Base-by-base conservation (phyloP, 331 rosid genomes). In the Cydonia oblonga region DNA sequence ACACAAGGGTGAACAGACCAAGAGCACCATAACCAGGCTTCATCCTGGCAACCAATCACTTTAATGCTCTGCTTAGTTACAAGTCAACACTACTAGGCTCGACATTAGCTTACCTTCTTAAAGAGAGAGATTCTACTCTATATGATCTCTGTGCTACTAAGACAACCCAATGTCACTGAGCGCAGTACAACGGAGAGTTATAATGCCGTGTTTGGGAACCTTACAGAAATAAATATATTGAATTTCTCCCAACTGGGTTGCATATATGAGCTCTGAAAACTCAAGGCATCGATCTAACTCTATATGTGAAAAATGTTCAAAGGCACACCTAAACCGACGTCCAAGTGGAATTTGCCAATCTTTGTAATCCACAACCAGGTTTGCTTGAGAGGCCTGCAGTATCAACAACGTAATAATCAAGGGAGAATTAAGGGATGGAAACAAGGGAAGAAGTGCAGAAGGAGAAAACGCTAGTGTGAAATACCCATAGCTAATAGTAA, bases 301-400 rank as follows among this genome's bases (percentile, higher is more conserved):
- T 13, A 18, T 12, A 6, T 42, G 49, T 42, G 71, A 53, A 19
- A 73, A 71, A 13, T 16, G 67, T 76, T 40, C 9, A 24, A 71
- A 77, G 74, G 75, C 86, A 54, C 69, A 93, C 98, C 98, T 89
- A 74, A 93, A 93, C 69, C 97, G 92, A 69, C 98, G 97, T 66
- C 97, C 96, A 32, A 93, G 96, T 44, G 98, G 98, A 81, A 93
- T 79, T 84, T 93, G 96, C 98, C 93, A 90, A 73, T 93, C 98
- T 87, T 89, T 93, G 84, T 87, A 93, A 81, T 93, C 98, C 81
- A 93, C 86, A 71, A 91, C 95, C 80, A 64, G 13, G 83, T 84
- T 87, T 74, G 75, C 86, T 80, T 86, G 74, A 78, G 98, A 86
- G 59, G 91, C 95, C 98, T 90, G 87, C 46, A 88, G 81, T 20